Base-by-base conservation (phyloP, 2,329 filamentous ascomycete genomes). In the Aphanocladium album region DNA sequence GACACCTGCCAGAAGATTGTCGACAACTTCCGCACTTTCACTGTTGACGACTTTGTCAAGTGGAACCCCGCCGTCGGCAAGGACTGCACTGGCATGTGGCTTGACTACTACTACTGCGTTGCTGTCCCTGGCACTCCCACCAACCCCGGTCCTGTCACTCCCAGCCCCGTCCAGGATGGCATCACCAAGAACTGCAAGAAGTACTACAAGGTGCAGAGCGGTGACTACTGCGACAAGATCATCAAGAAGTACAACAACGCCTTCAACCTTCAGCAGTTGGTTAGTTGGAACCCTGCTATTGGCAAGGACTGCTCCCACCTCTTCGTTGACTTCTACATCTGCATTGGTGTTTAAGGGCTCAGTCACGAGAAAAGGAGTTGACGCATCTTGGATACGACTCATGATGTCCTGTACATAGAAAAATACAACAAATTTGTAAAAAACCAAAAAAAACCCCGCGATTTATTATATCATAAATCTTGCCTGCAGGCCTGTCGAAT, bases 1-100 rank as follows among this genome's bases (percentile, higher is more conserved):
- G 69, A 68, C 62, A 70, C 69, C 9, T 72, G 69, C 62, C 60
- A 63, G 21, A 63, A 63, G 60, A 67, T 72, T 52, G 62, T 64
- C 21, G 49, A 54, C 25, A 60, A 37, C 63, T 67, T 67, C 67
- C 68, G 65, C 23, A 39, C 57, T 77, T 75, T 60, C 17, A 52
- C 25, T 39, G 17, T 60, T 35, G 27, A 27, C 47, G 57, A 60
- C 27, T 60, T 60, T 21, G 19, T 6, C 39, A 45, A 27, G 23
- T 63, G 61, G 61, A 63, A 63, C 58, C 61, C 61, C 0, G 52
- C 61, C 5, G 53, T 61, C 41, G 55, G 55, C 39, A 58, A 47
- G 46, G 55, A 54, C 60, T 63, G 61, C 53, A 21, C 53, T 17
- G 58, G 61, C 46, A 23, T 63, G 17, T 61, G 58, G 58, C 39